Evolutionary conservation across 805 yeast genomes (phyloP), one percentile per base, ranked within the genome.

Genomic region (Priceomyces fermenticarens): DNA sequence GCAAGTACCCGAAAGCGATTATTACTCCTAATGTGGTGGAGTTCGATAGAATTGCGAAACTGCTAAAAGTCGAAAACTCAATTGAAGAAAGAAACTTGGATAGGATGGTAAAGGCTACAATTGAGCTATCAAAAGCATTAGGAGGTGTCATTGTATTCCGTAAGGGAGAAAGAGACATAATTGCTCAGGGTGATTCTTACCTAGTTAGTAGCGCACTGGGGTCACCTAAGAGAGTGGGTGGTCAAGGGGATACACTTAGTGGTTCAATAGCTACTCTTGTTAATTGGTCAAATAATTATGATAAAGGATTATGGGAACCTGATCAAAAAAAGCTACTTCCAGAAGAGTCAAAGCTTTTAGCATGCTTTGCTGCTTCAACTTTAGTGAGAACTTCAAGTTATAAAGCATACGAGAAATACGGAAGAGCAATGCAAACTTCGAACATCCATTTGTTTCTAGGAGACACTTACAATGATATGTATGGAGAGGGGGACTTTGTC

Each of bases 161-260:
- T 28, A 93, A 93, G 60, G 97, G 97, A 2, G 40, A 51, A 0
- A 48, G 51, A 2, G 99, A 93, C 54, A 48, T 76, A 29, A 83
- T 89, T 9, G 83, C 80, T 4, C 65, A 72, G 38, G 78, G 77
- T 2, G 67, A 63, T 3, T 54, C 60, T 3, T 52, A 65, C 4
- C 46, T 86, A 5, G 51, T 63, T 3, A 75, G 73, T 45, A 71
- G 70, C 28, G 54, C 67, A 26, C 52, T 58, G 11, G 97, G 98
- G 1, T 83, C 93, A 5, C 62, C 66, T 37, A 84, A 87, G 54
- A 72, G 99, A 40, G 95, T 87, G 6, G 97, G 97, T 10, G 99
- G 99, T 0, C 98, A 93, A 64, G 99, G 99, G 17, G 99, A 93
- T 53, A 85, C 97, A 0, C 60, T 93, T 30, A 78, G 91, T 0